Evolutionary conservation across 2,329 filamentous ascomycete genomes (phyloP).

Genomic region (Nigrograna mackinnonii): DNA sequence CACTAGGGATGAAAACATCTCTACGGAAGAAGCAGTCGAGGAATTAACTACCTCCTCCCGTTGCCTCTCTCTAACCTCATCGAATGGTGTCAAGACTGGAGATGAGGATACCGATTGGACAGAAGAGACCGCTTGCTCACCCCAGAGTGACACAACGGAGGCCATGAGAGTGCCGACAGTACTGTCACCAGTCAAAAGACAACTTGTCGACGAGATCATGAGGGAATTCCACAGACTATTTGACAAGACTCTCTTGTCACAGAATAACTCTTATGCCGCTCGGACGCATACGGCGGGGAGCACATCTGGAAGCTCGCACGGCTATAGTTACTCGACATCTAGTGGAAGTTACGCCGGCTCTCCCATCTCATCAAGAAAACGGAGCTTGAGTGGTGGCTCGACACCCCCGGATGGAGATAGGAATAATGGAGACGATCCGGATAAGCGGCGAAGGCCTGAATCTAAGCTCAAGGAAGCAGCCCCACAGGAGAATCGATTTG

Average conservation of each 20-base stretch:
- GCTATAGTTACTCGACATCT: slow-evolving; percentile 1
- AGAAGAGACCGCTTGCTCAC: slow-evolving; percentile 17
- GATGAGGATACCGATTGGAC: slow-evolving; percentile 29
- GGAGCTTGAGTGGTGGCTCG: slow-evolving; percentile 22
- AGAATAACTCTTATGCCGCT: background rate
- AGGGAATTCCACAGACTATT: slow-evolving; percentile 21
- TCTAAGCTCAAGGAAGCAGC: slow-evolving; percentile 11
- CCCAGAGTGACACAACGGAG: slow-evolving; percentile 19
- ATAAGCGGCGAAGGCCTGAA: slow-evolving; percentile 22
- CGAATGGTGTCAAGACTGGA: slow-evolving; percentile 16
- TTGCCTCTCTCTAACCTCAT: slow-evolving; percentile 23
- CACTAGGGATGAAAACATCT: background rate
- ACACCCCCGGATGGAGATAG: slow-evolving; percentile 15
- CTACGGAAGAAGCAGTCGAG: slow-evolving; percentile 10
- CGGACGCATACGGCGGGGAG: background rate
- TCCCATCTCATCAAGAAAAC: slow-evolving; percentile 20
- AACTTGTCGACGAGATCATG: slow-evolving; percentile 22
- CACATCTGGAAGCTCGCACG: background rate
- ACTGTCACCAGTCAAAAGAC: slow-evolving; percentile 20
- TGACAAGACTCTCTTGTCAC: slow-evolving; percentile 1
- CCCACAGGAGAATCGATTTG: slow-evolving; percentile 17
- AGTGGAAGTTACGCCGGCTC: slow-evolving; percentile 13
- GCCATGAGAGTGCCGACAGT: slow-evolving; percentile 14
- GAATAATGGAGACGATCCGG: slow-evolving; percentile 21
- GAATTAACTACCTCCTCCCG: slow-evolving; percentile 19